These are phyloP conservation scores for Benincasa hispida DNA, from an alignment of 306 rosid genomes.

Conservation along the genomic window DNA sequence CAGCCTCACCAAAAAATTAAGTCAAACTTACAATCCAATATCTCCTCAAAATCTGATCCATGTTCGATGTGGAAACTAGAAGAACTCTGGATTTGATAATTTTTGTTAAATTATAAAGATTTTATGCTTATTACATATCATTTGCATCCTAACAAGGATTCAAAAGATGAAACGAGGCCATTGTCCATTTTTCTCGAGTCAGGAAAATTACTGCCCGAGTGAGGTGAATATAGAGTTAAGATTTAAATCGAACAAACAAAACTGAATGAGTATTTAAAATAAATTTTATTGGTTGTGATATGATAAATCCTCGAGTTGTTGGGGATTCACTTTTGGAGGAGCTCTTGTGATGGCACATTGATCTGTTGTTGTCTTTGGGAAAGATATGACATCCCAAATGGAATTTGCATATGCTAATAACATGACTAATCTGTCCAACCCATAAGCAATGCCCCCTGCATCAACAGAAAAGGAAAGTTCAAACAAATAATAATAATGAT, in stretches of 20 bases:
- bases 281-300: slow-evolving; percentile 14
- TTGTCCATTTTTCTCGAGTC: background rate
- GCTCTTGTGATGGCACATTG: slow-evolving; percentile 83
- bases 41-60: background rate
- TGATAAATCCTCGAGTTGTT: slow-evolving; percentile 63
- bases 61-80: background rate
- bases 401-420: too few species aligned
- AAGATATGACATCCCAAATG: too few species aligned
- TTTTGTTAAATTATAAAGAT: background rate
- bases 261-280: background rate
- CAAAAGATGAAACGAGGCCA: background rate
- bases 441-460: too few species aligned
- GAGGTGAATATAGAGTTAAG: background rate
- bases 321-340: slow-evolving; percentile 85
- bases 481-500: too few species aligned
- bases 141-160: background rate
- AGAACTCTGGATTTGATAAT: background rate
- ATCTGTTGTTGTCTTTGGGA: slow-evolving; percentile 82
- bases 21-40: background rate
- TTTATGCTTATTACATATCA: too few species aligned
- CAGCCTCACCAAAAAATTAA: too few species aligned
- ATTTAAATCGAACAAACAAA: background rate
- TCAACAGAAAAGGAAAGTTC: too few species aligned
- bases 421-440: too few species aligned
- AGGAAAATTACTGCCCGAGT: background rate